These are phyloP conservation scores for Agarophyton chilense DNA, from an alignment of 23 red algal genomes.

Conservation along the genomic window DNA sequence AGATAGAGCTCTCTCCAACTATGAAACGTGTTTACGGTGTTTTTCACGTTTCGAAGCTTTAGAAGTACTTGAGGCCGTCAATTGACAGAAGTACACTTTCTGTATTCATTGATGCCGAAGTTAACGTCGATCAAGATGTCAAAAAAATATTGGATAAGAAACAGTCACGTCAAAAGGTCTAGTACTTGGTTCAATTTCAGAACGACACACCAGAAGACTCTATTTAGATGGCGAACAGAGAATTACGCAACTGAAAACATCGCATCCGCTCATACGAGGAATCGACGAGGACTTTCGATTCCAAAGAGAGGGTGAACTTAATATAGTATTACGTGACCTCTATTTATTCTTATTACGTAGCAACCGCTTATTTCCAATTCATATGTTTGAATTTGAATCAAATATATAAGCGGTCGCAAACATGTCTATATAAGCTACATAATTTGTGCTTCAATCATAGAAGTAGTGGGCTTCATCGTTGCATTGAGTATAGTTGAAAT, in stretches of 20 bases:
- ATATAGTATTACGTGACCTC: too few relatives aligned
- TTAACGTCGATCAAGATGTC: slow-evolving; percentile 28
- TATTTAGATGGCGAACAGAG: slow-evolving; percentile 28
- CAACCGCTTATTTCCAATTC: too few relatives aligned
- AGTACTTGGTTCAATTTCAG: slow-evolving; percentile 20
- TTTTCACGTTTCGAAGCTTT: slow-evolving; percentile 39
- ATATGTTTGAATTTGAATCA: too few relatives aligned
- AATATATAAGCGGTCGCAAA: too few relatives aligned
- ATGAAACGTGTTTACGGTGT: slow-evolving; percentile 35
- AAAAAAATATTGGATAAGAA: slow-evolving; percentile 32
- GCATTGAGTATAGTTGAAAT: not conserved
- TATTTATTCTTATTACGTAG: too few relatives aligned
- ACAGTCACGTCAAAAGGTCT: not conserved
- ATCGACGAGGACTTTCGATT: not conserved
- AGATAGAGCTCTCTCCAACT: slow-evolving; percentile 16
- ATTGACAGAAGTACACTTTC: not conserved
- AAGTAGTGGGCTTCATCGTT: not conserved
- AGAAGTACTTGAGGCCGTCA: not conserved
- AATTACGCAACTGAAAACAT: slow-evolving; percentile 2
- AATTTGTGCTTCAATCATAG: too few relatives aligned
- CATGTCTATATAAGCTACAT: too few relatives aligned
- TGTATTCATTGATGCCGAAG: slow-evolving; percentile 48
- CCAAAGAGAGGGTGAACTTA: too few relatives aligned
- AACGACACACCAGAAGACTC: not conserved
- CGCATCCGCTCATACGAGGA: not conserved